phyloP scores from a whole-genome alignment of 495 filamentous ascomycete species.

The Aspergillus olivimuriae region DNA sequence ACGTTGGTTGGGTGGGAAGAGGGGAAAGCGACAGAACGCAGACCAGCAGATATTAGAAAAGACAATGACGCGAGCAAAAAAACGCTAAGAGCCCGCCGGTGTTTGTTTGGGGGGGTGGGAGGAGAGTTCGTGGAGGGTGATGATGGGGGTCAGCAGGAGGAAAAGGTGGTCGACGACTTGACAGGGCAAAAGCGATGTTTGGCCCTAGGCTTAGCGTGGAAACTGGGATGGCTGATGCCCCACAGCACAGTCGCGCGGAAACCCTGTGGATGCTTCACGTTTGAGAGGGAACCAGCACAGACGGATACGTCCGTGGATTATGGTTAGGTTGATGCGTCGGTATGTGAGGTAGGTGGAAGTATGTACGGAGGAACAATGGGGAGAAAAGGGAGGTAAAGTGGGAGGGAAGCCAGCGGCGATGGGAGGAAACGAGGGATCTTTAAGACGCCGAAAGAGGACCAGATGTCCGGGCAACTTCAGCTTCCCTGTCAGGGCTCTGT shows the following conservation, averaged over 20 bases:
- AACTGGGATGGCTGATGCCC: constrained; percentile 35
- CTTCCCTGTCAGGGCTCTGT: constrained; percentile 2
- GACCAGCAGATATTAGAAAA: constrained; percentile 5
- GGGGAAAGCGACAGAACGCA: neutral
- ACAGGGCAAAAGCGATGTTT: constrained; percentile 42
- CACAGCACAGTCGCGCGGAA: constrained; percentile 35
- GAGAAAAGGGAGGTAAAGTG: constrained; percentile 2
- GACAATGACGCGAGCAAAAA: constrained; percentile 21
- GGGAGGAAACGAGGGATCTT: constrained; percentile 3
- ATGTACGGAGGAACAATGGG: constrained; percentile 1
- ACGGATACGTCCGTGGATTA: no score
- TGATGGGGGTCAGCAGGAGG: constrained; percentile 20
- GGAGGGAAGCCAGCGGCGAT: neutral
- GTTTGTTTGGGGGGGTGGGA: constrained; percentile 1
- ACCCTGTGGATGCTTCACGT: constrained; percentile 16
- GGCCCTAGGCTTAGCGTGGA: constrained; percentile 46
- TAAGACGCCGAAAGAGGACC: no score
- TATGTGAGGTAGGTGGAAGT: neutral
- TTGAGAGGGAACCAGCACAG: no score
- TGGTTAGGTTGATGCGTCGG: no score
- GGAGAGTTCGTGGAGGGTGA: constrained; percentile 6
- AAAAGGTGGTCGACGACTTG: constrained; percentile 33
- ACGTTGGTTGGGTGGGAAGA: neutral
- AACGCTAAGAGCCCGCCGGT: constrained; percentile 3
- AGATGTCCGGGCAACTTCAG: neutral